Evolutionary conservation across 257 asterid genomes (phyloP).

Genomic region (Gentiana dahurica): DNA sequence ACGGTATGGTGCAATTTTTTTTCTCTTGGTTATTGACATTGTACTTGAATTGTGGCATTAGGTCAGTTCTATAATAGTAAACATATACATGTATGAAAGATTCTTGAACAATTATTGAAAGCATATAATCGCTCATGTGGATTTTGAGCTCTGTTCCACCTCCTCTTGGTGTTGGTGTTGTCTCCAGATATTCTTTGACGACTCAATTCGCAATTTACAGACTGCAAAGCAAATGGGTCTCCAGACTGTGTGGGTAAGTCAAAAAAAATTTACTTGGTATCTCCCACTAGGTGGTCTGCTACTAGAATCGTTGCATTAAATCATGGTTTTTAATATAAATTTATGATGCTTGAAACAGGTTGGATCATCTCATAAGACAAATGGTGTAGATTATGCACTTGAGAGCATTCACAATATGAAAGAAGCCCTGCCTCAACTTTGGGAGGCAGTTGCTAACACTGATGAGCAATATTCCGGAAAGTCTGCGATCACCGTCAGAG

Average conservation of each 20-base stretch:
- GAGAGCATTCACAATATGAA: slow-evolving; percentile 82
- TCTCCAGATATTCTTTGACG: slow-evolving; percentile 77
- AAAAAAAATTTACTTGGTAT: neutral
- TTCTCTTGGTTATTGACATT: neutral
- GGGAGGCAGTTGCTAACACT: slow-evolving; percentile 49
- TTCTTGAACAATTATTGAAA: too few species aligned
- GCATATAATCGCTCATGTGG: too few species aligned
- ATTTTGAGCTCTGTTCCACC: too few species aligned
- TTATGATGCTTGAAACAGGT: slow-evolving; percentile 29
- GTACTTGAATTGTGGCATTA: slow-evolving; percentile 1
- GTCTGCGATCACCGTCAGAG: slow-evolving; percentile 57
- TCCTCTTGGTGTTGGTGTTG: slow-evolving; percentile 1
- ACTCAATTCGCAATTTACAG: slow-evolving; percentile 74
- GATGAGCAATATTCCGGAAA: slow-evolving; percentile 33
- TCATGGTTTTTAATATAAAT: too few species aligned
- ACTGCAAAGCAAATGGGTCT: slow-evolving; percentile 58
- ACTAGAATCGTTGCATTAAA: too few species aligned
- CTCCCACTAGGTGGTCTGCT: neutral
- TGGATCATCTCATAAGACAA: slow-evolving; percentile 47
- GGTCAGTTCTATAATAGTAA: neutral
- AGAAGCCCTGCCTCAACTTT: slow-evolving; percentile 84
- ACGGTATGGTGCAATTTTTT: slow-evolving; percentile 32
- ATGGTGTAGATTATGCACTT: slow-evolving; percentile 62
- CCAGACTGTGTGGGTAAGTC: slow-evolving; percentile 70
- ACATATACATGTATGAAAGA: neutral